Evolutionary conservation across 352 stramenopile species (phyloP).

Genomic region (Globisporangium mamillatum): DNA sequence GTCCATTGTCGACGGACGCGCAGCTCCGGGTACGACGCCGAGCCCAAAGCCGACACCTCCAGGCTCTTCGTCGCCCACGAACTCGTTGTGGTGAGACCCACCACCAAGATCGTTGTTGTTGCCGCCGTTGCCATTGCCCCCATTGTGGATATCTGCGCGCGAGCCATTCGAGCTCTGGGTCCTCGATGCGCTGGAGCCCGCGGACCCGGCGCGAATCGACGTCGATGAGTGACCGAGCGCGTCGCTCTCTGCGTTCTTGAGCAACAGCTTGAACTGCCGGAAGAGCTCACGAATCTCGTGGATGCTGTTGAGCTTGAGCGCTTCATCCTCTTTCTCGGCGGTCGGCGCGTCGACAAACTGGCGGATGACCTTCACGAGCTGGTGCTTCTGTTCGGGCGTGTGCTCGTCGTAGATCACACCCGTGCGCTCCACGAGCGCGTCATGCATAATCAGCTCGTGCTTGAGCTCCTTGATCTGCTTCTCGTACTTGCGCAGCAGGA

Average conservation of each 20-base stretch:
- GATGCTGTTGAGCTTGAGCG: slow-evolving; percentile 77
- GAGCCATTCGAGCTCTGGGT: slow-evolving; percentile 51
- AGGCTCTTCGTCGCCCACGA: slow-evolving; percentile 62
- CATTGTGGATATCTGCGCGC: slow-evolving; percentile 34
- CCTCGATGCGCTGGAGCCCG: slow-evolving; percentile 47
- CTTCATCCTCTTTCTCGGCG: slow-evolving; percentile 68
- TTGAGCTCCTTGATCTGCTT: slow-evolving; percentile 91
- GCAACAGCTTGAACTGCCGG: slow-evolving; percentile 88
- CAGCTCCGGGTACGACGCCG: slow-evolving; percentile 46
- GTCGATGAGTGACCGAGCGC: slow-evolving; percentile 15
- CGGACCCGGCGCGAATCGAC: slow-evolving; percentile 40
- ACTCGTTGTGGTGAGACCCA: slow-evolving; percentile 23
- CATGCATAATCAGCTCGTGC: slow-evolving; percentile 93
- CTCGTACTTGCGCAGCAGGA: slow-evolving; percentile 89
- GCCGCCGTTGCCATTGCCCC: slow-evolving; percentile 12
- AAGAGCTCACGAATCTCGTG: slow-evolving; percentile 92
- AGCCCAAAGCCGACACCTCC: slow-evolving; percentile 53
- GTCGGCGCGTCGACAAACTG: slow-evolving; percentile 74
- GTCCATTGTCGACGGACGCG: slow-evolving; percentile 67
- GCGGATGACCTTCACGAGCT: slow-evolving; percentile 65
- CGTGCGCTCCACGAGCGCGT: slow-evolving; percentile 88
- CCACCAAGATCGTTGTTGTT: slow-evolving; percentile 17
- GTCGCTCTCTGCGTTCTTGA: slow-evolving; percentile 51
- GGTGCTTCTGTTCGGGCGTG: slow-evolving; percentile 88
- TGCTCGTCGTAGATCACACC: slow-evolving; percentile 88